phyloP scores from a whole-genome alignment of 306 rosid species.

The Vigna angularis region DNA sequence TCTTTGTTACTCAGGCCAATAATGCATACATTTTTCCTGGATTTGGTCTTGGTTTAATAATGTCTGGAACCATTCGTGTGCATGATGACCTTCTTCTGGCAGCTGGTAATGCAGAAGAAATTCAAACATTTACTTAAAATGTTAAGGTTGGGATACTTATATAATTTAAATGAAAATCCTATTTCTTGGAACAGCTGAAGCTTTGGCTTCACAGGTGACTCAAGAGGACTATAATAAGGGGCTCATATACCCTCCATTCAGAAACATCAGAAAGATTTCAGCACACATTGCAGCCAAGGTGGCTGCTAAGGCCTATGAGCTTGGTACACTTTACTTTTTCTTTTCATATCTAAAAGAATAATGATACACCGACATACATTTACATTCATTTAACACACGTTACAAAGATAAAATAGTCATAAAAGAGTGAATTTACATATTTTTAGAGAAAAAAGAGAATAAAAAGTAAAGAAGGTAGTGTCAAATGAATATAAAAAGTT shows the following conservation, averaged over 20 bases:
- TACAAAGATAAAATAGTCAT: too few species aligned
- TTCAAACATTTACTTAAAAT: constrained; percentile 22
- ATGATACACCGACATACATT: too few species aligned
- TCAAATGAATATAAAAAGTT: too few species aligned
- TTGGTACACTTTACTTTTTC: constrained; percentile 60
- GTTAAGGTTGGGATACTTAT: neutral
- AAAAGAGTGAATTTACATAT: too few species aligned
- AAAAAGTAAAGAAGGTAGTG: too few species aligned
- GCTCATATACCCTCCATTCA: constrained; percentile 87
- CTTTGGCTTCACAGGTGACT: constrained; percentile 80
- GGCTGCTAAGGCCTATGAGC: constrained; percentile 90
- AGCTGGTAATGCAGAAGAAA: constrained; percentile 69
- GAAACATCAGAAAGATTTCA: constrained; percentile 92
- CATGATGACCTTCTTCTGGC: constrained; percentile 94
- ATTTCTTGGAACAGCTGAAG: constrained; percentile 80
- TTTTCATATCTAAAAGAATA: neutral
- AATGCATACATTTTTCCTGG: constrained; percentile 98
- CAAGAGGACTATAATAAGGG: constrained; percentile 77
- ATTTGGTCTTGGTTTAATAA: constrained; percentile 84
- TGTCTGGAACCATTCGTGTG: constrained; percentile 92
- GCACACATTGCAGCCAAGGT: constrained; percentile 91
- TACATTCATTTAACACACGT: too few species aligned
- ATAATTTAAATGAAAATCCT: constrained; percentile 9
- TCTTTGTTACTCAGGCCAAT: constrained; percentile 67
- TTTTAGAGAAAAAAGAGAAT: too few species aligned